Percentiles rank a stretch among this genome's conserved stretches.
Evolutionary conservation across 176 grass and related monocot species (phyloP).

Genomic region (Echinochloa phyllopogon): DNA sequence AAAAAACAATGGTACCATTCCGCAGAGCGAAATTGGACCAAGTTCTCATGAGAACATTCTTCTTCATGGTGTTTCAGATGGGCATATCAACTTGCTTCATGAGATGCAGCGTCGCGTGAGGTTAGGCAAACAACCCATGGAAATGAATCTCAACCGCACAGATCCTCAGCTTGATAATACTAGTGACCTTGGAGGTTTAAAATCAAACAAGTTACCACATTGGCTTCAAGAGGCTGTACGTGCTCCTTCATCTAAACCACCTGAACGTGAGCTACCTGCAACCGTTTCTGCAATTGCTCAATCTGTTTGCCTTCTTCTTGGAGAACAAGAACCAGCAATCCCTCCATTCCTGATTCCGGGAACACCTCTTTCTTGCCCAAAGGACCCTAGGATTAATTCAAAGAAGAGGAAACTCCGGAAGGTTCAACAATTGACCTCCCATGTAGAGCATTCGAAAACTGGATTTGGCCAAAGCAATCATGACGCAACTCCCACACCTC

Average conservation of each 20-base stretch:
- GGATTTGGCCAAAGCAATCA: slow-evolving; percentile 28
- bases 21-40: slow-evolving; percentile 54
- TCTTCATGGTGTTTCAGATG: slow-evolving; percentile 56
- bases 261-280: slow-evolving; percentile 63
- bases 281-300: slow-evolving; percentile 80
- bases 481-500: slow-evolving; percentile 23
- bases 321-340: slow-evolving; percentile 71
- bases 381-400: slow-evolving; percentile 75
- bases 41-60: slow-evolving; percentile 48
- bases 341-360: slow-evolving; percentile 80
- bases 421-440: slow-evolving; percentile 40
- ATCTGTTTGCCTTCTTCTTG: slow-evolving; percentile 80
- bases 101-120: slow-evolving; percentile 53
- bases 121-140: slow-evolving; percentile 52
- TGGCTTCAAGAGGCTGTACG: slow-evolving; percentile 96
- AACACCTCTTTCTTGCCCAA: slow-evolving; percentile 61
- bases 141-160: slow-evolving; percentile 46
- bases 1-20: slow-evolving; percentile 50
- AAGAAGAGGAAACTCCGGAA: slow-evolving; percentile 64
- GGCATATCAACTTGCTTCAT: slow-evolving; percentile 52
- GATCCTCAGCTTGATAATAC: slow-evolving; percentile 49
- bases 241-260: slow-evolving; percentile 53
- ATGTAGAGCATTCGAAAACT: slow-evolving; percentile 34
- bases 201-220: slow-evolving; percentile 88
- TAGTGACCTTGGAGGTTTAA: slow-evolving; percentile 59